Conservation (phyloP, 495 filamentous ascomycete species). For the Aspergillus wentii region DNA sequence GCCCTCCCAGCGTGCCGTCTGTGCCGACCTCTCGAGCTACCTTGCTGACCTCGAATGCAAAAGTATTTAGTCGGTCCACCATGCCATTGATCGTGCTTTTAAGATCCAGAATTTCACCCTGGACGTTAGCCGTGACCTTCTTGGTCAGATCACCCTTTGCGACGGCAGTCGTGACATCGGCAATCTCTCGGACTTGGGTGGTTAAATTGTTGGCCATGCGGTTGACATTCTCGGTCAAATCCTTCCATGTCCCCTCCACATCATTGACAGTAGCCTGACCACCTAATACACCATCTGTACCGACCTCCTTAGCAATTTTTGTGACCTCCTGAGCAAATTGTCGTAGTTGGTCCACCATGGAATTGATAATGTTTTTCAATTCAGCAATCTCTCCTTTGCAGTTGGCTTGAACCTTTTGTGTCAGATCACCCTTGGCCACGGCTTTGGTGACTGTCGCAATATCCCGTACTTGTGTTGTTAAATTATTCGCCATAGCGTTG, state of each 20-base stretch:
- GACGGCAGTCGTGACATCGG: conserved; percentile 95
- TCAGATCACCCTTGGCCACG: conserved; percentile 92
- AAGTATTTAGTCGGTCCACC: conserved; percentile 95
- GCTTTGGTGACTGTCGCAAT: conserved; percentile 99
- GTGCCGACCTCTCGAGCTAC: conserved; percentile 98
- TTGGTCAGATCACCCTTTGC: conserved; percentile 90
- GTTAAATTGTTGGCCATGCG: conserved; percentile 99
- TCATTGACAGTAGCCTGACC: conserved; percentile 96
- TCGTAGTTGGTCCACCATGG: conserved; percentile 96
- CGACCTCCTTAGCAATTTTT: conserved; percentile 95
- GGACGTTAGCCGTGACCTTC: conserved; percentile 93
- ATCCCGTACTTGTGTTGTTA: conserved; percentile 96
- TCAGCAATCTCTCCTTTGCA: conserved; percentile 96
- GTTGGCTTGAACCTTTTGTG: conserved; percentile 93
- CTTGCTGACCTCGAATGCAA: conserved; percentile 97
- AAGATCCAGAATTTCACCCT: conserved; percentile 90
- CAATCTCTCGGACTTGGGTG: conserved; percentile 97
- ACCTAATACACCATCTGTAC: conserved; percentile 91
- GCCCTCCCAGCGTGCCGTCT: conserved; percentile 90
- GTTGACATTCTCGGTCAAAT: conserved; percentile 96
- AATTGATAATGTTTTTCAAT: conserved; percentile 96
- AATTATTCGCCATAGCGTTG: conserved; percentile 96
- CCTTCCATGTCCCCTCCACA: conserved; percentile 96
- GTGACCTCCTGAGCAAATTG: conserved; percentile 98
- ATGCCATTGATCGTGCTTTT: conserved; percentile 99